These are phyloP conservation scores for Lanmaoa pseudosensibilis DNA, from an alignment of 768 basidiomycete species.

Conservation along the genomic window DNA sequence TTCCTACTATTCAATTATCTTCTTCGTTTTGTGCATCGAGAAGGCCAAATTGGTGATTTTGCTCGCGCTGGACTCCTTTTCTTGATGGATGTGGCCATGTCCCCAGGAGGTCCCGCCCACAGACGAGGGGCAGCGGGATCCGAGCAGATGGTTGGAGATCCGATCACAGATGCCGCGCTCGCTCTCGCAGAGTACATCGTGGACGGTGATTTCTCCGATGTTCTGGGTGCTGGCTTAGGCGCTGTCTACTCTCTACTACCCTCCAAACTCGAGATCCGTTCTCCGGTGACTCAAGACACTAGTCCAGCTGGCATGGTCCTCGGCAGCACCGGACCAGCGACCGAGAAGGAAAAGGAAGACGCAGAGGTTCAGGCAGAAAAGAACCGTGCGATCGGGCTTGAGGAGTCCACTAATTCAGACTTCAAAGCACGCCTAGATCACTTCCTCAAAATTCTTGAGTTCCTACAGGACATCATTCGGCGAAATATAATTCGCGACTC, in stretches of 20 bases:
- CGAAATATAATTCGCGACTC: constrained; percentile 52
- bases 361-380: constrained; percentile 51
- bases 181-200: constrained; percentile 91
- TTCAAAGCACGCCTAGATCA: constrained; percentile 82
- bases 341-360: constrained; percentile 59
- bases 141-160: constrained; percentile 44
- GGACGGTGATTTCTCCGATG: constrained; percentile 98
- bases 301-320: constrained; percentile 64
- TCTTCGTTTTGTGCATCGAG: constrained; percentile 90
- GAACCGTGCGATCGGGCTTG: constrained; percentile 63
- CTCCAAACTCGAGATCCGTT: constrained; percentile 74
- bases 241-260: constrained; percentile 93
- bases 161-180: constrained; percentile 80
- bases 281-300: constrained; percentile 41
- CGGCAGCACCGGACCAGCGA: constrained; percentile 57
- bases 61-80: constrained; percentile 91
- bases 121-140: constrained; percentile 37
- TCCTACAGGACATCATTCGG: constrained; percentile 83
- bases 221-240: constrained; percentile 87
- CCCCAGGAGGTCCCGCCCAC: constrained; percentile 57
- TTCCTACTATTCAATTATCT: constrained; percentile 95
- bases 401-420: constrained; percentile 71
- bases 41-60: constrained; percentile 91
- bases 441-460: constrained; percentile 88
- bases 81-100: constrained; percentile 94